Evolutionary conservation across 306 rosid species (phyloP).

Genomic region (Pachyrhizus erosus): DNA sequence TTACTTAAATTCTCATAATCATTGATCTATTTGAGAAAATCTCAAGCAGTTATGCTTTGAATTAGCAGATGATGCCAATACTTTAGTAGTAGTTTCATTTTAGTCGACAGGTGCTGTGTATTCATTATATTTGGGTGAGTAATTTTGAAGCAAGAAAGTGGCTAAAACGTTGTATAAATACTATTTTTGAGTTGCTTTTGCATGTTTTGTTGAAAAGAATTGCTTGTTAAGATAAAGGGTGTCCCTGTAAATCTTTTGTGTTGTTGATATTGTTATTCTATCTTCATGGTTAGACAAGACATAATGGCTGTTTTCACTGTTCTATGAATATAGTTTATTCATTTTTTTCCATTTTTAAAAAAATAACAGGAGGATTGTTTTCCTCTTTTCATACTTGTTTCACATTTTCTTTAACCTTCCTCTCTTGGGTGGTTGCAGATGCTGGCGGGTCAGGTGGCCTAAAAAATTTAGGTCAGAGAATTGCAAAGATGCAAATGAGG

Average conservation of each 20-base stretch:
- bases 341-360: neutral
- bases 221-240: constrained; percentile 28
- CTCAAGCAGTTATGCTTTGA: neutral
- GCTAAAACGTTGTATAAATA: constrained; percentile 1
- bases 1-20: constrained; percentile 20
- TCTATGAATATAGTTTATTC: constrained; percentile 11
- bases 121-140: neutral
- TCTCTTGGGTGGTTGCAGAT: constrained; percentile 57
- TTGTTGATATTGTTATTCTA: neutral
- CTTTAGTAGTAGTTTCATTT: constrained; percentile 17
- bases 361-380: neutral
- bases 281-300: constrained; percentile 17
- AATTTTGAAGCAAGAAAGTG: neutral
- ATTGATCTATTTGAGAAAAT: constrained; percentile 24
- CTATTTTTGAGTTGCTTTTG: constrained; percentile 7
- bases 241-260: neutral
- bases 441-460: constrained; percentile 98
- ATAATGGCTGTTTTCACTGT: constrained; percentile 23
- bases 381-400: neutral
- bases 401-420: constrained; percentile 32
- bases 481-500: constrained; percentile 99
- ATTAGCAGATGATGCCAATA: neutral
- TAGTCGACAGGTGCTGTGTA: neutral
- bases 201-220: constrained; percentile 17
- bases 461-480: constrained; percentile 56